Percentiles rank a stretch among this genome's conserved stretches.
Conservation (phyloP, 345 rosid genomes). For the Arabidopsis suecica region DNA sequence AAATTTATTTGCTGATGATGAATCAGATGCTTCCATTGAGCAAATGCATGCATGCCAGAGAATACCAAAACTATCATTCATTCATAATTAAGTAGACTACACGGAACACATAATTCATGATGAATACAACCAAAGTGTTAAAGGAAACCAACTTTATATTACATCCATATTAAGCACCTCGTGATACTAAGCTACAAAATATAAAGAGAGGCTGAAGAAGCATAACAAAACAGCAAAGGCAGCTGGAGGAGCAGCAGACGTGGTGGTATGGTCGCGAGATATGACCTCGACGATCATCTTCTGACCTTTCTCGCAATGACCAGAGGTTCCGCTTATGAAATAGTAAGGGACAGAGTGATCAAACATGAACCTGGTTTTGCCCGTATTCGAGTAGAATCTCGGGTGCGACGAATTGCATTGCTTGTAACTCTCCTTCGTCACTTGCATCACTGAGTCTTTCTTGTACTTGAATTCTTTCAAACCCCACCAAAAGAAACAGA, state of each 20-base stretch:
- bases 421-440: slow-evolving; percentile 54
- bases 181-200: neutral
- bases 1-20: neutral
- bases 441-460: slow-evolving; percentile 64
- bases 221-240: slow-evolving; percentile 12
- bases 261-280: slow-evolving; percentile 23
- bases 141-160: neutral
- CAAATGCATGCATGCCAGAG: slow-evolving; percentile 62
- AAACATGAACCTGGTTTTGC: slow-evolving; percentile 53
- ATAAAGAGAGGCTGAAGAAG: slow-evolving; percentile 5
- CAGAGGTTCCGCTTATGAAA: slow-evolving; percentile 63
- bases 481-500: neutral
- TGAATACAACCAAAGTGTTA: slow-evolving; percentile 5
- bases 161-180: slow-evolving; percentile 13
- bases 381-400: slow-evolving; percentile 58
- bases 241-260: slow-evolving; percentile 6
- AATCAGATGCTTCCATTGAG: slow-evolving; percentile 51
- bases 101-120: slow-evolving; percentile 34
- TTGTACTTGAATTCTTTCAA: slow-evolving; percentile 42
- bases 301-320: slow-evolving; percentile 60
- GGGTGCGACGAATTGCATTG: slow-evolving; percentile 62
- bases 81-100: slow-evolving; percentile 40
- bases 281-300: slow-evolving; percentile 59
- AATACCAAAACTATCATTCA: slow-evolving; percentile 69
- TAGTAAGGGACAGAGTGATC: slow-evolving; percentile 59